phyloP scores from a whole-genome alignment of 805 yeast species.

The Ogataea ganodermae region DNA sequence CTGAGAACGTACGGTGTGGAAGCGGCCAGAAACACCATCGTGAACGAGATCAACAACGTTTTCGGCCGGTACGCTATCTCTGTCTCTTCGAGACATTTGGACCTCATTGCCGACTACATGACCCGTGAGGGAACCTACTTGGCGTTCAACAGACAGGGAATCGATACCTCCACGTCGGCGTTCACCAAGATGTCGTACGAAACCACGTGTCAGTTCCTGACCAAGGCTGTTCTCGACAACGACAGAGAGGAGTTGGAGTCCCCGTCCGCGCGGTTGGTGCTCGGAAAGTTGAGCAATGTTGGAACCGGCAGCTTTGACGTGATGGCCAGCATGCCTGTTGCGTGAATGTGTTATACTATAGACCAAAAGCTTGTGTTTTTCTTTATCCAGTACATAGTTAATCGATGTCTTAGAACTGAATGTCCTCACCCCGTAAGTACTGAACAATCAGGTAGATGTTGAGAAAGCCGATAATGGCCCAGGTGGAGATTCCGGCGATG shows the following conservation, averaged over 20 bases:
- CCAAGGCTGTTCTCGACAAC: constrained; percentile 92
- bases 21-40: constrained; percentile 98
- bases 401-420: constrained; percentile 28
- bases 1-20: constrained; percentile 94
- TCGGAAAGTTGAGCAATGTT: constrained; percentile 86
- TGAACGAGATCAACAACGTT: constrained; percentile 91
- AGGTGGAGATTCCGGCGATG: constrained; percentile 52
- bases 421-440: constrained; percentile 37
- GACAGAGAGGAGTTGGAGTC: constrained; percentile 85
- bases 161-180: constrained; percentile 91
- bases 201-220: constrained; percentile 95
- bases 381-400: not conserved
- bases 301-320: constrained; percentile 98
- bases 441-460: constrained; percentile 56
- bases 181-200: constrained; percentile 99
- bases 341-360: not conserved
- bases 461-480: constrained; percentile 71
- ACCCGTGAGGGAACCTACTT: constrained; percentile 96
- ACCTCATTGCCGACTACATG: constrained; percentile 98
- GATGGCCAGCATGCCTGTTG: constrained; percentile 48
- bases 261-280: constrained; percentile 90
- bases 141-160: constrained; percentile 98
- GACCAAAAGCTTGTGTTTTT: not conserved
- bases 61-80: constrained; percentile 95
- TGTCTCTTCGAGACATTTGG: constrained; percentile 92